These are phyloP conservation scores for Gillenia trifoliata DNA, from an alignment of 306 rosid species.

Conservation along the genomic window DNA sequence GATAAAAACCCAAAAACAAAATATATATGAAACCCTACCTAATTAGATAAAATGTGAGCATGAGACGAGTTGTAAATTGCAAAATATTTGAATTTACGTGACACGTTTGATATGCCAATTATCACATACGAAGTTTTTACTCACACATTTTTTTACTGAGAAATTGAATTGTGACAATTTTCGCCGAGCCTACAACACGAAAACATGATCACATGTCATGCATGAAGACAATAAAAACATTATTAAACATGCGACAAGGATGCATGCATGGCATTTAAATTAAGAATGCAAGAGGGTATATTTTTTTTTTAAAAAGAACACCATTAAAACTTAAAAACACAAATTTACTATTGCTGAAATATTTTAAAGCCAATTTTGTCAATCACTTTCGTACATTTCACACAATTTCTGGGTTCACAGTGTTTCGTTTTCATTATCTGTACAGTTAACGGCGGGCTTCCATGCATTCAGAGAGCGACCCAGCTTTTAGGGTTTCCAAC, in stretches of 20 bases:
- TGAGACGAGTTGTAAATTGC: not conserved
- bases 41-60: not conserved
- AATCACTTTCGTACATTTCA: not conserved
- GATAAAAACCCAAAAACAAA: too few species aligned
- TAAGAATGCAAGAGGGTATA: not conserved
- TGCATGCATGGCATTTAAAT: not conserved
- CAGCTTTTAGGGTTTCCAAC: not conserved
- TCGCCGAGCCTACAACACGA: not conserved
- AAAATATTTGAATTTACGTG: too few species aligned
- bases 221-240: not conserved
- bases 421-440: slow-evolving; percentile 14
- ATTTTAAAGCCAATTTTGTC: not conserved
- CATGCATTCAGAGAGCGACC: slow-evolving; percentile 12
- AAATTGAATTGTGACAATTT: not conserved
- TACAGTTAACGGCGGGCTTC: slow-evolving; percentile 9
- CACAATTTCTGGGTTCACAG: not conserved
- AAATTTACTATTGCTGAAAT: too few species aligned
- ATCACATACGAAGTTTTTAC: not conserved
- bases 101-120: not conserved
- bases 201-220: not conserved
- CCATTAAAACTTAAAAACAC: not conserved
- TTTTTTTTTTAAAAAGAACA: too few species aligned
- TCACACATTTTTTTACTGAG: not conserved
- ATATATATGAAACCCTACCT: too few species aligned
- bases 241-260: not conserved